Percentiles rank a stretch among this genome's conserved stretches.
These are phyloP conservation scores for Endotrypanum monterogeii DNA, from an alignment of 208 protist genomes.

Conservation along the genomic window DNA sequence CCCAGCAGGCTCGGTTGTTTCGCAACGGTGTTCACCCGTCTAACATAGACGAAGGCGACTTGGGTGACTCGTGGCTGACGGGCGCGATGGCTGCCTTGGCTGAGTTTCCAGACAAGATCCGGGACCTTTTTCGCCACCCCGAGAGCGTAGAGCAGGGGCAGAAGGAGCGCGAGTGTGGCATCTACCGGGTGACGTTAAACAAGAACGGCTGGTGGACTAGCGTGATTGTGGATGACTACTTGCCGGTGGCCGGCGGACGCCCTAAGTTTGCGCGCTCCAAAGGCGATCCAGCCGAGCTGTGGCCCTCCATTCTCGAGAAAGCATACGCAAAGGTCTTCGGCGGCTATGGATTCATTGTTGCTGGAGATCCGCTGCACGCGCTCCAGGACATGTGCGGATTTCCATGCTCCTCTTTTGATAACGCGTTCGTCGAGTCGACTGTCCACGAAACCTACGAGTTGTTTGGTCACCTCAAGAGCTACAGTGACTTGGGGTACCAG, in stretches of 20 bases:
- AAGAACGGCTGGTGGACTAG: conserved; percentile 91
- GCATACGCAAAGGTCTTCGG: conserved; percentile 90
- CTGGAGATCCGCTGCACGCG: conserved; percentile 73
- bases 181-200: conserved; percentile 84
- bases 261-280: conserved; percentile 69
- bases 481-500: conserved; percentile 54
- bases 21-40: conserved; percentile 71
- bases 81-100: conserved; percentile 65
- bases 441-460: conserved; percentile 55
- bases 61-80: conserved; percentile 85
- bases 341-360: conserved; percentile 76
- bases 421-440: conserved; percentile 52
- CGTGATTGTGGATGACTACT: conserved; percentile 88
- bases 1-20: conserved; percentile 69
- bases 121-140: conserved; percentile 74
- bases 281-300: conserved; percentile 74
- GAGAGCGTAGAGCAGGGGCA: conserved; percentile 50
- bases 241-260: conserved; percentile 62
- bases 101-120: conserved; percentile 67
- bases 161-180: conserved; percentile 54
- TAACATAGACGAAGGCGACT: conserved; percentile 79
- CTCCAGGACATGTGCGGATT: conserved; percentile 82
- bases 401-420: conserved; percentile 73
- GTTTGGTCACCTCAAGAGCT: conserved; percentile 47
- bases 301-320: conserved; percentile 85